Conservation (phyloP, 1,284 basidiomycete genomes). For the Neolentinus lepideus region DNA sequence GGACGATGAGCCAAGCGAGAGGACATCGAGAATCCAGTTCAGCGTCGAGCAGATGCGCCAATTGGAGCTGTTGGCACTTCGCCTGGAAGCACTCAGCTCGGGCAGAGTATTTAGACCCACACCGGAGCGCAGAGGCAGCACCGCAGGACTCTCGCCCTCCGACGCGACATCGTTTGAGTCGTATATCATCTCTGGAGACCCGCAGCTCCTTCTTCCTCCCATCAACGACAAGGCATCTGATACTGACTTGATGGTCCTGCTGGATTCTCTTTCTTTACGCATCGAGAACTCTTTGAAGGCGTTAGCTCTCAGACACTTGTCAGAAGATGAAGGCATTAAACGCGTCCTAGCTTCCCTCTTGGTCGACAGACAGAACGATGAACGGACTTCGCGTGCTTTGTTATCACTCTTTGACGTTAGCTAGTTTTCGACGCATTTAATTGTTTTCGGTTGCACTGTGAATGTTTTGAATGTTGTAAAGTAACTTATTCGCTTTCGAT, state of each 20-base stretch:
- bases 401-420: neutral
- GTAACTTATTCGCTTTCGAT: neutral
- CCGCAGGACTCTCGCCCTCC: conserved; percentile 18
- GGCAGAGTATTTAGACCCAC: conserved; percentile 51
- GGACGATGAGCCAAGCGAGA: conserved; percentile 37
- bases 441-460: neutral
- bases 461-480: neutral
- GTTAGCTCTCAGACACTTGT: neutral
- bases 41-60: conserved; percentile 76
- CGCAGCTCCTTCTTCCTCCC: conserved; percentile 61
- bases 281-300: conserved; percentile 69
- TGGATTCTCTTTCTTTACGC: conserved; percentile 71
- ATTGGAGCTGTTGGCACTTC: conserved; percentile 70
- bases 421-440: neutral
- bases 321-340: neutral
- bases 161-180: conserved; percentile 23
- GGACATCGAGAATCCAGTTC: conserved; percentile 54
- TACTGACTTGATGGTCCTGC: conserved; percentile 63
- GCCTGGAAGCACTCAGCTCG: conserved; percentile 78
- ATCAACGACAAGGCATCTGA: conserved; percentile 73
- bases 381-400: neutral
- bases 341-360: neutral
- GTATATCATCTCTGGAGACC: conserved; percentile 48
- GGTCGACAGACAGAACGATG: neutral
- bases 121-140: conserved; percentile 40